Base-by-base conservation (phyloP, 306 rosid species). In the Rubus parviflorus region DNA sequence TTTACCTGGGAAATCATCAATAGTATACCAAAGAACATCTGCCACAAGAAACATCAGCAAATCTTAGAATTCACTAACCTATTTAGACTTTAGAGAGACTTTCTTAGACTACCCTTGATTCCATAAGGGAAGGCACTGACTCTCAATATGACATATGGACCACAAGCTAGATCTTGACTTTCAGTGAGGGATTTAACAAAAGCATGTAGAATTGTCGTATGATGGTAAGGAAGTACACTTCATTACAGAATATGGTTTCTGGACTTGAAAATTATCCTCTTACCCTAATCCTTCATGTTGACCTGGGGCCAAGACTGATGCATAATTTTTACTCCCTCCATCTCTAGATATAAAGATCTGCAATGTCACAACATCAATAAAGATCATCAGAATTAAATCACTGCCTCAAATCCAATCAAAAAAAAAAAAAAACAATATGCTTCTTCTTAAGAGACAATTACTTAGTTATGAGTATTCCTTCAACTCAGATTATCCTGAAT, bases 231-330 rank as follows among this genome's bases (percentile, higher is more conserved):
- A 64, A 15, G 16, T 20, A 30, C 23, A 11, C 46, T 40, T 57
- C 16, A 7, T 46, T 19, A 35, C 19, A 19, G 35, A 71, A 71
- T 15, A 37, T 52, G 75, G 47, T 37, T 35, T 49, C 8, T 17
- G 0, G 53, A 49, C 30, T 30, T 17, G 19, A 56, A 30, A 58
- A 49, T 54, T 20, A 72, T 77, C 74, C 87, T 79, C 97, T 92
- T 89, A 95, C 98, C 97, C 87, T 81, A 95, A 54, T 79, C 93
- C 97, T 77, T 95, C 98, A 75, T 95, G 98, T 88, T 95, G 98
- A 51, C 98, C 98, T 56, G 97, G 98, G 82, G 97, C 97, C 96
- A 95, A 85, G 82, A 95, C 98, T 10, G 98, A 92, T 13, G 98
- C 96, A 83, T 80, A 92, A 5, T 79, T 88, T 86, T 90, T 95